phyloP scores from a whole-genome alignment of 257 asterid species.

The Marsdenia floribunda region DNA sequence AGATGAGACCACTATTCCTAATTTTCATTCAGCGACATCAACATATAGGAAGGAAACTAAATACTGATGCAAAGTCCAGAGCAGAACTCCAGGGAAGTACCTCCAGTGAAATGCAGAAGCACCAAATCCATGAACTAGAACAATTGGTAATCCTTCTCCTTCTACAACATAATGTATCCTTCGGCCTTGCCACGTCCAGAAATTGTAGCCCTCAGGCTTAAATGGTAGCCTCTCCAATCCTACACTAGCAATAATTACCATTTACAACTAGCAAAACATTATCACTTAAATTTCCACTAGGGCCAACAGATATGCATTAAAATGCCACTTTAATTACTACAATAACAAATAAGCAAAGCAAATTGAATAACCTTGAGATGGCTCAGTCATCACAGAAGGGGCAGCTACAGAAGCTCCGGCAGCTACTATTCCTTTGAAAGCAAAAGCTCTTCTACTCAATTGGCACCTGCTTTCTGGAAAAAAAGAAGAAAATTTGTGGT shows the following conservation, averaged over 20 bases:
- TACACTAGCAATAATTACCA: slow-evolving; percentile 16
- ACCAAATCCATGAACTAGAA: slow-evolving; percentile 94
- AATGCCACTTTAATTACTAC: neutral
- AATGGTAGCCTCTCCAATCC: slow-evolving; percentile 67
- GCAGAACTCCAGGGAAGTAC: slow-evolving; percentile 27
- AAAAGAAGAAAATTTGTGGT: neutral
- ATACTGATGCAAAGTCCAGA: neutral
- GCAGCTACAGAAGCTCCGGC: slow-evolving; percentile 70
- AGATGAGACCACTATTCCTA: neutral
- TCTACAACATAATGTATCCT: slow-evolving; percentile 83
- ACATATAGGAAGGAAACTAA: neutral
- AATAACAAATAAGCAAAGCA: neutral
- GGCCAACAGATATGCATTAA: neutral
- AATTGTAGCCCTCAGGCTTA: slow-evolving; percentile 82
- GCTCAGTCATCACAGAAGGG: slow-evolving; percentile 44
- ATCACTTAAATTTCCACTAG: neutral
- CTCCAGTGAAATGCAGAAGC: slow-evolving; percentile 99
- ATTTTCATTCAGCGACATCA: neutral
- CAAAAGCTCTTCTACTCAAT: slow-evolving; percentile 58
- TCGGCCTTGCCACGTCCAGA: slow-evolving; percentile 78
- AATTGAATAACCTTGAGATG: slow-evolving; percentile 45
- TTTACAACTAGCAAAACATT: neutral
- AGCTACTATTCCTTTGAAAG: slow-evolving; percentile 62
- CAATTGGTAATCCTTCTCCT: slow-evolving; percentile 86
- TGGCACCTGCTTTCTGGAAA: slow-evolving; percentile 57